Base-by-base conservation (phyloP, 352 stramenopile species). In the Thalassiosira mediterranea region DNA sequence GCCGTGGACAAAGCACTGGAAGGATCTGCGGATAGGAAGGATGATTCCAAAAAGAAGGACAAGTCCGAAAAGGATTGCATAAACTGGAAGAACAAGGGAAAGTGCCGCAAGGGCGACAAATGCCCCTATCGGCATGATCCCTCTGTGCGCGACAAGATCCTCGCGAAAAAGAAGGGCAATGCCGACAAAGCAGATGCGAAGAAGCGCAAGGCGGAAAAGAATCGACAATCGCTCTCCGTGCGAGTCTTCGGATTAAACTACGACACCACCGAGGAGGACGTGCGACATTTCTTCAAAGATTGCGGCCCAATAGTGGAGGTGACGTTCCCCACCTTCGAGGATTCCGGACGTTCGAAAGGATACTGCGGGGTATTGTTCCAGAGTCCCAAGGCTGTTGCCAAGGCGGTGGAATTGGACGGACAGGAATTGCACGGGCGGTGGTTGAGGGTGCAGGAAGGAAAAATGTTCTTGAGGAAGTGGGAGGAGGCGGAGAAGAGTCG, bases 61-160 rank as follows among this genome's bases (percentile, higher is more conserved):
- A 72, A 81, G 21, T 76, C 60, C 13, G 32, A 84, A 70, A 91
- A 81, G 42, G 77, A 90, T 57, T 91, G 86, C 69, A 90, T 91
- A 65, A 89, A 88, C 46, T 91, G 78, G 77, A 91, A 90, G 57
- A 90, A 83, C 38, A 91, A 91, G 62, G 86, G 86, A 10, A 91
- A 90, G 58, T 91, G 86, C 51, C 70, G 81, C 17, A 91, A 90
- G 69, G 63, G 67, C 5, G 64, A 86, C 23, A 81, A 63, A 15
- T 91, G 86, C 37, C 70, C 68, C 0, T 91, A 89, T 52, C 69
- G 72, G 8, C 86, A 91, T 57, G 85, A 91, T 31, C 47, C 67
- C 58, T 49, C 67, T 37, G 13, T 88, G 26, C 73, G 71, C 2
- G 67, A 84, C 38, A 73, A 66, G 31, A 42, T 66, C 4, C 37